Evolutionary conservation across 352 stramenopile genomes (phyloP).

Genomic region (Globisporangium orthogonon): DNA sequence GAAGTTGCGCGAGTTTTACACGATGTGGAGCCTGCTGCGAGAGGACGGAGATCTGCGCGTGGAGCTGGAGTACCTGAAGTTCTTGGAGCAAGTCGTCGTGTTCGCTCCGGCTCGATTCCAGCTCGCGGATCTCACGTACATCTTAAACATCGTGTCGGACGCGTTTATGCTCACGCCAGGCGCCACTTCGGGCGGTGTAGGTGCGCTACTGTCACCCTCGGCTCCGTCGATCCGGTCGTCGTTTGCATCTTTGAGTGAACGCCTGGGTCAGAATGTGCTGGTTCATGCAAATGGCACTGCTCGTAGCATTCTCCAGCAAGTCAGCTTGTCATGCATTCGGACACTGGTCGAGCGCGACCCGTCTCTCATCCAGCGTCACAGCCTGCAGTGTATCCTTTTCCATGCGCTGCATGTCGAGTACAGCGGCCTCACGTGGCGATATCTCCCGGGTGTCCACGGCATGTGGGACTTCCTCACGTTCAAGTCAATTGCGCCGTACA

Average conservation of each 20-base stretch:
- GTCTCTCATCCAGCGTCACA: conserved; percentile 46
- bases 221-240: conserved; percentile 11
- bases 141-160: conserved; percentile 55
- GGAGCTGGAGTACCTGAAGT: conserved; percentile 74
- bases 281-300: conserved; percentile 46
- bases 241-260: conserved; percentile 17
- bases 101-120: conserved; percentile 66
- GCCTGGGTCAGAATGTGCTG: conserved; percentile 15
- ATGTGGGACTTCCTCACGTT: conserved; percentile 68
- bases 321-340: conserved; percentile 67
- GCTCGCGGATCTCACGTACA: conserved; percentile 43
- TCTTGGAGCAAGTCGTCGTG: conserved; percentile 79
- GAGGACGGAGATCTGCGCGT: conserved; percentile 60
- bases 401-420: conserved; percentile 70
- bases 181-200: not conserved
- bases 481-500: conserved; percentile 16
- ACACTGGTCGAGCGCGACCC: conserved; percentile 77
- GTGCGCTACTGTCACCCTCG: conserved; percentile 9
- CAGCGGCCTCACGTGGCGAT: conserved; percentile 50
- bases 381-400: conserved; percentile 68
- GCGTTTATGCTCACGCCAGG: conserved; percentile 12
- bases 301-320: conserved; percentile 62
- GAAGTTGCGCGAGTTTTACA: conserved; percentile 60
- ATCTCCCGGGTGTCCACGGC: conserved; percentile 55
- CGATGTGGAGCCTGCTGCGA: conserved; percentile 63